Evolutionary conservation across 2,329 filamentous ascomycete species (phyloP).

Genomic region (Colletotrichum godetiae): DNA sequence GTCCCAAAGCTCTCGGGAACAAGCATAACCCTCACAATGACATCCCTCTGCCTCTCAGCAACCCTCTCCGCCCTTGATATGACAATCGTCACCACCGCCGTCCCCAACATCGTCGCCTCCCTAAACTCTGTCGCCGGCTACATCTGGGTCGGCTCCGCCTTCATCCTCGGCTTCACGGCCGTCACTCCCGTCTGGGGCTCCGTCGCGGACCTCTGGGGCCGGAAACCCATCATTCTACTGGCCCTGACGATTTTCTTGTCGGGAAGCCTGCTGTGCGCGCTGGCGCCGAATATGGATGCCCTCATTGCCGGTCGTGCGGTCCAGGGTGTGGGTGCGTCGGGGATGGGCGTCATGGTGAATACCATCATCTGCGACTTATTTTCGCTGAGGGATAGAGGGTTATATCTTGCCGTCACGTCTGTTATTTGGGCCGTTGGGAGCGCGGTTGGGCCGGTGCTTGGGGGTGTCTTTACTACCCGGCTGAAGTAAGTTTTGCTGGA

Average conservation of each 20-base stretch:
- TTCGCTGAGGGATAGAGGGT: constrained; percentile 46
- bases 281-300: constrained; percentile 52
- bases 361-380: constrained; percentile 50
- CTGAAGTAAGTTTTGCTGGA: constrained; percentile 57
- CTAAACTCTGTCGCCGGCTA: constrained; percentile 49
- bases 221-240: constrained; percentile 49
- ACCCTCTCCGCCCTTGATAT: constrained; percentile 60
- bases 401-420: constrained; percentile 47
- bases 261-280: constrained; percentile 64
- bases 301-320: constrained; percentile 54
- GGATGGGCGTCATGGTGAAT: constrained; percentile 56
- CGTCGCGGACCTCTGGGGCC: constrained; percentile 59
- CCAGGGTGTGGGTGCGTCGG: constrained; percentile 59
- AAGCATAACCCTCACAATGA: constrained; percentile 48
- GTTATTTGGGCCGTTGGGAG: constrained; percentile 53
- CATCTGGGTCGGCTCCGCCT: constrained; percentile 61
- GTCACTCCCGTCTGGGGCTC: constrained; percentile 44
- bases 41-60: constrained; percentile 43
- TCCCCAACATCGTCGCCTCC: constrained; percentile 56
- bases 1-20: constrained; percentile 7
- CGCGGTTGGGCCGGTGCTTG: constrained; percentile 55
- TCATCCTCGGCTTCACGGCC: constrained; percentile 59
- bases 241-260: constrained; percentile 56
- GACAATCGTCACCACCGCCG: constrained; percentile 62
- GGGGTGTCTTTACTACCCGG: constrained; percentile 53